Conservation (phyloP, 2,329 filamentous ascomycete species). For the Phaeoacremonium minimum region DNA sequence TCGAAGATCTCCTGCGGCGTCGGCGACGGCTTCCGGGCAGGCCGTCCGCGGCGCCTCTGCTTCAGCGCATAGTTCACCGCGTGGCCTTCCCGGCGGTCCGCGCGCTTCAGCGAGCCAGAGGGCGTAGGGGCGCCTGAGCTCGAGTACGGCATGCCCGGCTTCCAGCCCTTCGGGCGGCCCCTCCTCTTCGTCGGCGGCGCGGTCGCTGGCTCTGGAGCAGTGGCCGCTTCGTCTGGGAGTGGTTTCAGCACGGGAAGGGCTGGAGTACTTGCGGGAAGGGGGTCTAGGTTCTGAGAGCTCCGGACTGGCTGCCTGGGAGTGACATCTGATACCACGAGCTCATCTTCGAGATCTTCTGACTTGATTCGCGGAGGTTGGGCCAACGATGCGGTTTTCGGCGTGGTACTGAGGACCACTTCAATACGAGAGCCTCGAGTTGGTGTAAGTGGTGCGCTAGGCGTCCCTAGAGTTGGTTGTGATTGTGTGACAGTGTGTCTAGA, state of each 20-base stretch:
- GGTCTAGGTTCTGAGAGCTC: no score
- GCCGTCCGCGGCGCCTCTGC: conserved; percentile 20
- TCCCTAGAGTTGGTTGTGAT: no score
- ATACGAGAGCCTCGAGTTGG: neutral
- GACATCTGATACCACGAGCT: neutral
- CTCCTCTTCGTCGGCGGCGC: neutral
- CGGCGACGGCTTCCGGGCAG: conserved; percentile 8
- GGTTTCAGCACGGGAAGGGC: no score
- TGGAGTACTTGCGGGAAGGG: no score
- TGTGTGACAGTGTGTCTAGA: no score
- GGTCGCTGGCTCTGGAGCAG: no score
- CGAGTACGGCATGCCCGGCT: conserved; percentile 9
- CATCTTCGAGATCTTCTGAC: neutral
- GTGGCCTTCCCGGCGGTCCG: neutral
- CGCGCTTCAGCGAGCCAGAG: neutral
- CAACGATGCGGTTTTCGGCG: neutral
- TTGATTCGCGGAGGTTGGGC: neutral
- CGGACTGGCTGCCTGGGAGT: no score
- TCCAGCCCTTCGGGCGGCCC: conserved; percentile 11
- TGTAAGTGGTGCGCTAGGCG: no score
- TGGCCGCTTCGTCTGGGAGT: no score
- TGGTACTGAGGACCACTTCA: neutral
- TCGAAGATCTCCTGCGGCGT: conserved; percentile 12
- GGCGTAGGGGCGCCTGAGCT: conserved; percentile 3
- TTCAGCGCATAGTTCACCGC: no score